phyloP scores from a whole-genome alignment of 2,329 filamentous ascomycete species.

The Aspergillus novoparasiticus region DNA sequence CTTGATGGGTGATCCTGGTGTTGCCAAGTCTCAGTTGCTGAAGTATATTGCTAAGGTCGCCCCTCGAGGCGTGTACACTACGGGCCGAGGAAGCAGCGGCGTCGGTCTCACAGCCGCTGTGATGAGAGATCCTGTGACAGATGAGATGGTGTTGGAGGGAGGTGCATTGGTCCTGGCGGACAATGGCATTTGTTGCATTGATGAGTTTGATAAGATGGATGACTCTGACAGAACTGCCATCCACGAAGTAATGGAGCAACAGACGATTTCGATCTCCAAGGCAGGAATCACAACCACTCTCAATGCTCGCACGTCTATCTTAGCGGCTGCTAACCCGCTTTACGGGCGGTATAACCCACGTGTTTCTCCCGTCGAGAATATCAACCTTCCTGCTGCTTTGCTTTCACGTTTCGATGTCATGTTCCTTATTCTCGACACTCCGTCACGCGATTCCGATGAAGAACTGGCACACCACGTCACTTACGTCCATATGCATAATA shows the following conservation, averaged over 20 bases:
- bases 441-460: constrained; percentile 84
- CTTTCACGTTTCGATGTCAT: constrained; percentile 96
- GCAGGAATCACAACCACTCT: constrained; percentile 95
- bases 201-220: constrained; percentile 87
- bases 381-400: constrained; percentile 95
- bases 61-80: constrained; percentile 84
- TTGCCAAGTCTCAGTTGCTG: constrained; percentile 96
- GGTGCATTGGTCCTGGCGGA: constrained; percentile 78
- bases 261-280: constrained; percentile 82
- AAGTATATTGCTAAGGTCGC: constrained; percentile 99
- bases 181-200: constrained; percentile 81
- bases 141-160: constrained; percentile 78
- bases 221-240: constrained; percentile 77
- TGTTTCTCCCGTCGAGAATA: constrained; percentile 96
- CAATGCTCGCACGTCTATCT: constrained; percentile 92
- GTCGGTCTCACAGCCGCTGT: constrained; percentile 82
- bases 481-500: constrained; percentile 95
- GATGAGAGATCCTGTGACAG: constrained; percentile 76
- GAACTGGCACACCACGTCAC: constrained; percentile 94
- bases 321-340: constrained; percentile 93
- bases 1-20: constrained; percentile 98
- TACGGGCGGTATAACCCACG: constrained; percentile 98
- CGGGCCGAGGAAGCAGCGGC: constrained; percentile 77
- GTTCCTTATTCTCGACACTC: constrained; percentile 95
- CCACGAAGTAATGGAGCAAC: constrained; percentile 87